Percentiles rank a stretch among this genome's conserved stretches.
phyloP scores from a whole-genome alignment of 75 land plant species.

The Pseudotsuga menziesii region DNA sequence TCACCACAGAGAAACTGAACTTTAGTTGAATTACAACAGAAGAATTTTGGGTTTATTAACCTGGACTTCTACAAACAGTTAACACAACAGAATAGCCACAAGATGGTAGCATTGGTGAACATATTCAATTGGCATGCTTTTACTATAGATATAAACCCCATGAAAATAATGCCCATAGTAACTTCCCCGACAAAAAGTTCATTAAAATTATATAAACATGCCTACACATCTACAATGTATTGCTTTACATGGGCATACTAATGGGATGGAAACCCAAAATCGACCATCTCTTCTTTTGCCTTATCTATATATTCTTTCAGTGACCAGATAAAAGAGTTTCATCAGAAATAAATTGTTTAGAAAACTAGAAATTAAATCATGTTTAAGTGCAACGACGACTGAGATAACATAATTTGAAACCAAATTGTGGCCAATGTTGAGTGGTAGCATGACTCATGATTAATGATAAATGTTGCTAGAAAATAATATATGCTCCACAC shows the following conservation, averaged over 20 bases:
- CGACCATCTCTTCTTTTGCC: neutral
- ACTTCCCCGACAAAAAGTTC: too few species aligned
- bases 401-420: too few species aligned
- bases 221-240: too few species aligned
- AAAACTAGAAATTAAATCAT: neutral
- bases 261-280: too few species aligned
- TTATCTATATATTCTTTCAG: neutral
- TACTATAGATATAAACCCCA: neutral
- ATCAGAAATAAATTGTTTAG: too few species aligned
- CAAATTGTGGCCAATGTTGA: neutral
- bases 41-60: neutral
- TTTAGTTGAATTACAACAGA: neutral
- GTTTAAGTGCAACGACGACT: neutral
- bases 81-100: neutral
- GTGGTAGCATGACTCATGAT: neutral
- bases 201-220: too few species aligned
- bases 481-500: neutral
- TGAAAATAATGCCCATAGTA: too few species aligned
- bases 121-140: neutral
- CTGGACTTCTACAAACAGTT: neutral
- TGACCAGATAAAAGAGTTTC: neutral
- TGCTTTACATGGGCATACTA: too few species aligned
- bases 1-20: neutral
- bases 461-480: neutral
- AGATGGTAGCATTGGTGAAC: neutral